A percentile compares a stretch with the other conserved stretches of the same genome.
Conservation (phyloP, 176 grass and related monocot genomes). For the Rhipidocladum racemiflorum region DNA sequence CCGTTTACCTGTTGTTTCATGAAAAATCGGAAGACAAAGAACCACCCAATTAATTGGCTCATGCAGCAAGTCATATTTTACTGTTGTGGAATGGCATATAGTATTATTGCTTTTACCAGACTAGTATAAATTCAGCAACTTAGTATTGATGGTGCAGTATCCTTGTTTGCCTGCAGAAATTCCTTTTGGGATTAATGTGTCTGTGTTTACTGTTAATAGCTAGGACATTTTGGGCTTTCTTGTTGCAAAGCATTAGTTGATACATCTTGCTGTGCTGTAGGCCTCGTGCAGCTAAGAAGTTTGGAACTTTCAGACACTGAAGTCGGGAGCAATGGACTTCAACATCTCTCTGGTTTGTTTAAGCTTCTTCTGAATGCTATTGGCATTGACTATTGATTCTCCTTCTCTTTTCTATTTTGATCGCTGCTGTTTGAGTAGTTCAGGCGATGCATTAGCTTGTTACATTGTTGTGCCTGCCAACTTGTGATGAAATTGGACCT, state of each 20-base stretch:
- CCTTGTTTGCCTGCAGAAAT: background rate
- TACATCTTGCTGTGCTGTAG: slow-evolving; percentile 46
- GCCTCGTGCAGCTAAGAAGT: slow-evolving; percentile 63
- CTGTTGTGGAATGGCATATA: background rate
- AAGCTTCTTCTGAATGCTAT: slow-evolving; percentile 23
- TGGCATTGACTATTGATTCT: background rate
- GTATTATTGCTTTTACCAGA: background rate
- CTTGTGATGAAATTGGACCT: background rate
- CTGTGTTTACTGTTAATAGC: background rate
- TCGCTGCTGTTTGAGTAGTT: background rate
- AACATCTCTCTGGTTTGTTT: slow-evolving; percentile 85
- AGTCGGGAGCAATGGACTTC: slow-evolving; percentile 84
- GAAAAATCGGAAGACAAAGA: background rate
- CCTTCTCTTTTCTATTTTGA: background rate
- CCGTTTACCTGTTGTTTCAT: background rate
- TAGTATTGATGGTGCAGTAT: background rate
- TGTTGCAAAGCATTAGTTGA: slow-evolving; percentile 7
- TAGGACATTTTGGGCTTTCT: background rate
- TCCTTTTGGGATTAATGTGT: background rate
- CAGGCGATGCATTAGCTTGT: background rate
- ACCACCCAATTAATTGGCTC: background rate
- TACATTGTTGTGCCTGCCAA: background rate
- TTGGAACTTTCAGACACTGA: slow-evolving; percentile 89
- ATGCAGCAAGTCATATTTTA: background rate
- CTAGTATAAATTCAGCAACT: background rate